Evolutionary conservation across 257 asterid species (phyloP).

Genomic region (Przewalskia tangutica): DNA sequence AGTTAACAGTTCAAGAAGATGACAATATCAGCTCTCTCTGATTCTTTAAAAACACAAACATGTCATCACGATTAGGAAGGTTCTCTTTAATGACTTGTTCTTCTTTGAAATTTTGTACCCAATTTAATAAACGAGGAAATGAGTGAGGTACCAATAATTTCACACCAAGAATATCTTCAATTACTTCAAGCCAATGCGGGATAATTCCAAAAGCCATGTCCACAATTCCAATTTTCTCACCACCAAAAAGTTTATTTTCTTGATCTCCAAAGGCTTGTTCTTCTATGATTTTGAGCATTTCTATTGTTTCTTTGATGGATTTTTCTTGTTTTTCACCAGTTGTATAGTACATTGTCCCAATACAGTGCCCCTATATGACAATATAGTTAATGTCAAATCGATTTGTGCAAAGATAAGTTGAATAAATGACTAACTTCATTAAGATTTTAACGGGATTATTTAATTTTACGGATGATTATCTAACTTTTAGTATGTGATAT

Average conservation of each 20-base stretch:
- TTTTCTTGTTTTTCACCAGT: conserved; percentile 3
- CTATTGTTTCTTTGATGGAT: conserved; percentile 4
- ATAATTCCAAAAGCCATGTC: conserved; percentile 10
- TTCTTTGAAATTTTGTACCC: conserved; percentile 7
- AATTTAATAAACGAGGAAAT: neutral
- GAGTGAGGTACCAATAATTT: neutral
- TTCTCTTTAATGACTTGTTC: conserved; percentile 1
- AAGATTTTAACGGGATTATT: neutral
- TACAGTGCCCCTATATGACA: neutral
- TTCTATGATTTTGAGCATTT: conserved; percentile 9
- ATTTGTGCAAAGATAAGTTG: neutral
- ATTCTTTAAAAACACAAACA: conserved; percentile 1
- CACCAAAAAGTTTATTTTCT: conserved; percentile 2
- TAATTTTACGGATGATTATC: neutral
- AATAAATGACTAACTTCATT: no score
- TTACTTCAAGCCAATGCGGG: conserved; percentile 7
- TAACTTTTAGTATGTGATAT: neutral
- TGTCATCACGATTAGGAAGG: neutral
- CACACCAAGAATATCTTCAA: conserved; percentile 6
- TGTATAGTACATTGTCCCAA: neutral
- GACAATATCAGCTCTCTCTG: neutral
- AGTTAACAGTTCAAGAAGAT: neutral
- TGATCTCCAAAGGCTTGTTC: neutral
- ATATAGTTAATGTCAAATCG: neutral
- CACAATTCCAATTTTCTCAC: conserved; percentile 6